Evolutionary conservation across 2,329 filamentous ascomycete species (phyloP).

Genomic region (Chaetothyriales sp.): DNA sequence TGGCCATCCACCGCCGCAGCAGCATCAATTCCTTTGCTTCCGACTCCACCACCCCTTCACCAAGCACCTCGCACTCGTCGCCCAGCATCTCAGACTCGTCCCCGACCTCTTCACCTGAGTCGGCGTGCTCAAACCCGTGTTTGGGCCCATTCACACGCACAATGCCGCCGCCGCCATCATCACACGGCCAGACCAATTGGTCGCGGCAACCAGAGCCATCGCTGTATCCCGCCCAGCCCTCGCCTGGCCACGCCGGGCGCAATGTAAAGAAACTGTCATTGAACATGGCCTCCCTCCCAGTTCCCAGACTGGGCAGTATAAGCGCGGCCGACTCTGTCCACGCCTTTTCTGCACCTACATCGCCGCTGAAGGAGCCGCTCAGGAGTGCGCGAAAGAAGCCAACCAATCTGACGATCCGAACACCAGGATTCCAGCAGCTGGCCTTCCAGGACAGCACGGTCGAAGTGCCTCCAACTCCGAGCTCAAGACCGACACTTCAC

Average conservation of each 20-base stretch:
- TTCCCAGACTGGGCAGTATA: constrained; percentile 24
- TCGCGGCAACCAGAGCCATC: constrained; percentile 17
- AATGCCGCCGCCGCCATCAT: constrained; percentile 11
- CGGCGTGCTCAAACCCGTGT: constrained; percentile 55
- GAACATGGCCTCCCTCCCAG: constrained; percentile 37
- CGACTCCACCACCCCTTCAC: constrained; percentile 83
- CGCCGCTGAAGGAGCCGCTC: constrained; percentile 42
- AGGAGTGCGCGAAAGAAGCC: constrained; percentile 41
- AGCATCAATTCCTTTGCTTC: constrained; percentile 37
- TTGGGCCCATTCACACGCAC: constrained; percentile 29
- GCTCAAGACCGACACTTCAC: constrained; percentile 37
- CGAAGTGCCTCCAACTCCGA: constrained; percentile 44
- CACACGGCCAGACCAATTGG: neutral
- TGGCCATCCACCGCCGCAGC: constrained; percentile 22
- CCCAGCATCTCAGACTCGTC: constrained; percentile 81
- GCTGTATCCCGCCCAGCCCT: constrained; percentile 9
- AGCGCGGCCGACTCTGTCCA: constrained; percentile 31
- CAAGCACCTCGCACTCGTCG: constrained; percentile 83
- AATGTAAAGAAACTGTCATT: constrained; percentile 52
- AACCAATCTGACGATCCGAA: constrained; percentile 45
- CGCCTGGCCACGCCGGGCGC: constrained; percentile 13
- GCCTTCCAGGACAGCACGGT: constrained; percentile 32
- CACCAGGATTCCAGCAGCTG: constrained; percentile 34
- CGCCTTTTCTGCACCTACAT: constrained; percentile 36
- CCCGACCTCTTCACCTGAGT: constrained; percentile 83